Evolutionary conservation across 2,329 filamentous ascomycete genomes (phyloP), one percentile per base, ranked within the genome.

Genomic region (Calonectria ilicicola): DNA sequence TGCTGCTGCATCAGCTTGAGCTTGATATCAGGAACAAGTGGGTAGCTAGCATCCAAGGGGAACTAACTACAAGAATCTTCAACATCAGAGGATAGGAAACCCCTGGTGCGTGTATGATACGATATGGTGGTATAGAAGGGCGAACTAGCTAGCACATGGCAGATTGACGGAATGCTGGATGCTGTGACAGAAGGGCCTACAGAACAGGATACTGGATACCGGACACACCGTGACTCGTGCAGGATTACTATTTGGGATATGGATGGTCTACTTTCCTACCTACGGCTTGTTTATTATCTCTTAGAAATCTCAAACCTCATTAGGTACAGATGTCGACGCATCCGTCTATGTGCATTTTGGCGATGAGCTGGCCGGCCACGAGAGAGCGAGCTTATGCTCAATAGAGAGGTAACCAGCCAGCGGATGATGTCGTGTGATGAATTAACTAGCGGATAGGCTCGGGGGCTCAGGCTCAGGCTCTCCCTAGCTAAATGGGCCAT

Each of bases 121-220:
- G 64, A 44, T 21, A 58, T 35, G 49, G 29, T 64, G 32, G 46
- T 26, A 40, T 29, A 49, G 60, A 65, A 27, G 46, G 35, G 19
- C 53, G 56, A 19, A 26, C 21, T 47, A 21, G 23, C 21, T 47
- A 21, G 58, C 47, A 38, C 9, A 23, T 49, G 46, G 56, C 38
- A 64, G 38, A 71, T 63, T 64, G 64, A 29, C 26, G 63, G 68
- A 49, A 71, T 63, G 56, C 63, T 64, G 26, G 32, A 23, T 53
- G 53, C 65, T 68, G 46, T 40, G 47, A 70, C 63, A 29, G 68
- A 66, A 63, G 38, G 63, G 26, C 51, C 65, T 40, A 68, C 58
- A 72, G 69, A 64, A 72, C 58, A 65, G 65, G 69, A 67, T 47
- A 71, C 40, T 21, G 26, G 53, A 63, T n/a, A n/a, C n/a, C n/a